Base-by-base conservation (phyloP, 352 stramenopile species). In the Globisporangium canariense region DNA sequence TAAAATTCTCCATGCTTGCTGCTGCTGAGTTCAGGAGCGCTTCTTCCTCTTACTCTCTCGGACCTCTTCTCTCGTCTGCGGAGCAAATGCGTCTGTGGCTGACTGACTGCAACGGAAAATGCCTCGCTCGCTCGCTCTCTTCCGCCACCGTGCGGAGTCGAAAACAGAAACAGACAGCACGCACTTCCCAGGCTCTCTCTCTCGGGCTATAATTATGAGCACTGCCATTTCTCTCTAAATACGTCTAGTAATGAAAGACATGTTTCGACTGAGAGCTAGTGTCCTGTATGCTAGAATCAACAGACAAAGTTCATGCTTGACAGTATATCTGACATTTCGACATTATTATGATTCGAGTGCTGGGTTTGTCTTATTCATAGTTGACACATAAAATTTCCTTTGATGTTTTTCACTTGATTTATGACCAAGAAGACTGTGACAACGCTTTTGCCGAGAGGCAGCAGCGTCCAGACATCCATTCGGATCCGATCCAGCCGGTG, bases 1-100 rank as follows among this genome's bases (percentile, higher is more conserved):
- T 88, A 66, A 87, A 69, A 70, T 86, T 87, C 41, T 85, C 81
- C 69, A 90, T 75, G 2, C 8, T 28, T 16, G 1, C 25, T 56
- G 50, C 25, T 32, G 40, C 14, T 41, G 10, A 2, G 36, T 41
- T 41, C 10, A 11, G 10, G 2, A 14, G 36, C 36, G 36, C 36
- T 41, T 41, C 36, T 41, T 41, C 36, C 38, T 45, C 38, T 34
- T 11, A 28, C 34, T 36, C 11, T 9, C 32, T 55, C 18, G 13
- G n/a, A 22, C 25, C 22, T 36, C 32, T 28, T 54, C 9, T 57
- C 10, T 20, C 51, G 32, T 41, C 50, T 20, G 28, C 50, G 18
- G 49, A 56, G 50, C 50, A 41, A 40, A 36, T 57, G 51, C 11
- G 51, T 18, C 6, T 14, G 51, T 20, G 51, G 18, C 18, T 56